phyloP scores from a whole-genome alignment of 1,284 basidiomycete species.

The Filobasidium uniguttulatum region DNA sequence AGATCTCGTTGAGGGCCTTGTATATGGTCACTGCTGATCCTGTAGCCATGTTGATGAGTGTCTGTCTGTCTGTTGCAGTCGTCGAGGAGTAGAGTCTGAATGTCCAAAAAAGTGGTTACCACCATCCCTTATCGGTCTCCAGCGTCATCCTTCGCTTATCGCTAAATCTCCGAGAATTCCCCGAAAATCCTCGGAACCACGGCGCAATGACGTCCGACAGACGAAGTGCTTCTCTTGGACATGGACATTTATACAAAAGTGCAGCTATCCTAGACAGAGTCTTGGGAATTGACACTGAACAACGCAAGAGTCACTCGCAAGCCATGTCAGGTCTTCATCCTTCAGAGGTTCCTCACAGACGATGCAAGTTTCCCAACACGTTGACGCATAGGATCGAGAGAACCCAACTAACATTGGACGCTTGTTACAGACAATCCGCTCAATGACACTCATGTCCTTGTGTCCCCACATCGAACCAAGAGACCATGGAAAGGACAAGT shows the following conservation, averaged over 20 bases:
- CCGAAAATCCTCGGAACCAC: too few relatives aligned
- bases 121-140: too few relatives aligned
- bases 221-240: too few relatives aligned
- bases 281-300: too few relatives aligned
- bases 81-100: too few relatives aligned
- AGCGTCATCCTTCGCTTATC: too few relatives aligned
- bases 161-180: too few relatives aligned
- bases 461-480: conserved; percentile 58
- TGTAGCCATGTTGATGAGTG: not conserved
- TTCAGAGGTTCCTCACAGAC: conserved; percentile 31
- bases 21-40: not conserved
- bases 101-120: too few relatives aligned
- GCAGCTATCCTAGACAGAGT: too few relatives aligned
- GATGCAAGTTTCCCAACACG: conserved; percentile 20
- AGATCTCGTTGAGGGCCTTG: not conserved
- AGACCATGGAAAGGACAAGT: conserved; percentile 50
- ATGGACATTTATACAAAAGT: too few relatives aligned
- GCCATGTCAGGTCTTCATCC: conserved; percentile 18
- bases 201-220: too few relatives aligned
- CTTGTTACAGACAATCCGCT: conserved; percentile 33
- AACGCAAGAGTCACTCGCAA: too few relatives aligned
- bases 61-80: not conserved
- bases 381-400: not conserved
- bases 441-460: conserved; percentile 49
- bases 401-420: not conserved